Percentiles rank a stretch among this genome's conserved stretches.
phyloP scores from a whole-genome alignment of 495 filamentous ascomycete genomes.

The Oidiodendron maius region DNA sequence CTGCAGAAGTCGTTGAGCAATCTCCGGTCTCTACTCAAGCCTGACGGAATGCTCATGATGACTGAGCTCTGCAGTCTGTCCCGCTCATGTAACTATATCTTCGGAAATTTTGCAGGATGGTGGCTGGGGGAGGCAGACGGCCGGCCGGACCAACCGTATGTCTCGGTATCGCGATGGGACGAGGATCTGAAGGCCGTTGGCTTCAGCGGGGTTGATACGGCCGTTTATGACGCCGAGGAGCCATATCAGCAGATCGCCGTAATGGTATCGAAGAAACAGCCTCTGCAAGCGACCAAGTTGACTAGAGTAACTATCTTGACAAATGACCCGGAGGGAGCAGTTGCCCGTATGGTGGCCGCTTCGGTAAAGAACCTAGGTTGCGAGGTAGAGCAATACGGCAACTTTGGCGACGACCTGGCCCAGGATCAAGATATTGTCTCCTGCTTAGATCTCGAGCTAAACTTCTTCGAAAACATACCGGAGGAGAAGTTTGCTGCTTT shows the following conservation, averaged over 20 bases:
- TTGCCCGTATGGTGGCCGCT: too few species aligned
- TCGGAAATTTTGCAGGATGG: background rate
- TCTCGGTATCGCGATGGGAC: background rate
- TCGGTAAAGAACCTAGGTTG: too few species aligned
- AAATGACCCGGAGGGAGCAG: too few species aligned
- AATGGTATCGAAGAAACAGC: too few species aligned
- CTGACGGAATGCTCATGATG: background rate
- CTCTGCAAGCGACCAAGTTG: too few species aligned
- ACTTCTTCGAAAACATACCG: too few species aligned
- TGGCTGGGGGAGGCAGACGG: background rate
- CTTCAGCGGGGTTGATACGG: background rate
- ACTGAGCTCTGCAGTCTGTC: background rate
- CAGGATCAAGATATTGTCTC: conserved; percentile 3
- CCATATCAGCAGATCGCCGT: too few species aligned
- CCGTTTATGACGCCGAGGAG: background rate
- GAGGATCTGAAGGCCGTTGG: background rate
- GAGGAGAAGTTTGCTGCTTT: conserved; percentile 1
- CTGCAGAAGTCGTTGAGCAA: background rate
- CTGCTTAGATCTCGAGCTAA: conserved; percentile 5
- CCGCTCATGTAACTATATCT: background rate
- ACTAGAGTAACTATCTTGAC: too few species aligned
- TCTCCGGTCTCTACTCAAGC: background rate
- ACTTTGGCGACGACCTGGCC: background rate
- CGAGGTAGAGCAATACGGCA: background rate
- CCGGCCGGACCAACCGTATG: background rate